Evolutionary conservation across 2,329 filamentous ascomycete species (phyloP).

Genomic region (Alternaria hordeiaustralica): DNA sequence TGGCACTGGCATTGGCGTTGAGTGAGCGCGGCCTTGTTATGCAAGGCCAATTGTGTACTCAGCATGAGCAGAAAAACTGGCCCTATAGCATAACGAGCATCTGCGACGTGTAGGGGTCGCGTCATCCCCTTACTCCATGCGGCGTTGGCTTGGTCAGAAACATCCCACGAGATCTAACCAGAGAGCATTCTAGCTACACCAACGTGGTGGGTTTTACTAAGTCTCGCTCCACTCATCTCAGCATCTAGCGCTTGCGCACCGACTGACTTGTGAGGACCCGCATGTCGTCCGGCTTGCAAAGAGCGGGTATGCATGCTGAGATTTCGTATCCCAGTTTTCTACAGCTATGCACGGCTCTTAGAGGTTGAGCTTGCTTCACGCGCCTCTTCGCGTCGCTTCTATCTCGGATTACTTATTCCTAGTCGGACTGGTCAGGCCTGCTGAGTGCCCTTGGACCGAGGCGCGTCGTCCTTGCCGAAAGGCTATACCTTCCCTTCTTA

Average conservation of each 20-base stretch:
- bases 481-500: slow-evolving; percentile 14
- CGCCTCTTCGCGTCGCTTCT: slow-evolving; percentile 17
- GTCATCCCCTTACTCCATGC: slow-evolving; percentile 27
- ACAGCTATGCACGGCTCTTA: slow-evolving; percentile 22
- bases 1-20: slow-evolving; percentile 13
- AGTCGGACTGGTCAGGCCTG: slow-evolving; percentile 10
- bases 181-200: slow-evolving; percentile 24
- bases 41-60: slow-evolving; percentile 14
- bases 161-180: slow-evolving; percentile 33
- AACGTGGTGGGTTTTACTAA: slow-evolving; percentile 34
- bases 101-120: slow-evolving; percentile 19
- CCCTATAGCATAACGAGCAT: slow-evolving; percentile 22
- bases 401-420: slow-evolving; percentile 26
- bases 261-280: slow-evolving; percentile 15
- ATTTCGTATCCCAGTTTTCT: slow-evolving; percentile 24
- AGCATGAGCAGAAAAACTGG: slow-evolving; percentile 1
- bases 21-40: slow-evolving; percentile 17
- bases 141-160: slow-evolving; percentile 22
- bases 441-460: slow-evolving; percentile 23
- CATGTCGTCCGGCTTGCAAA: slow-evolving; percentile 18
- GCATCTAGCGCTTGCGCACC: slow-evolving; percentile 23
- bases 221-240: slow-evolving; percentile 22
- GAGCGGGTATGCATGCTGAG: slow-evolving; percentile 26
- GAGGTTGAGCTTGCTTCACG: slow-evolving; percentile 17
- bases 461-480: slow-evolving; percentile 14